Evolutionary conservation across 352 stramenopile species (phyloP).

Genomic region (Phytophthora megakarya): DNA sequence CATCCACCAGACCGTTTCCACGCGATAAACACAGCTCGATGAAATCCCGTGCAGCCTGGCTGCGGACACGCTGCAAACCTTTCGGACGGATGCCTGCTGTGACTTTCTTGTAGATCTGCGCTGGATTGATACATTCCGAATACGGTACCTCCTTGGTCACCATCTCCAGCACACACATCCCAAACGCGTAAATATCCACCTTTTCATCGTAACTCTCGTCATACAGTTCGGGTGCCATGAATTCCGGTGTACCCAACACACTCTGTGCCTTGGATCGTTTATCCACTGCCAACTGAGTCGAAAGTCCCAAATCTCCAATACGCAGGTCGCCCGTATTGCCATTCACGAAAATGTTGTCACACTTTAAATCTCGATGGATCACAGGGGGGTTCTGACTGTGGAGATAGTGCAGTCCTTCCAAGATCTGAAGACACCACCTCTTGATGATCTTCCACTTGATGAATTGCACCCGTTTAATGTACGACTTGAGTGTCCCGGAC

Average conservation of each 20-base stretch:
- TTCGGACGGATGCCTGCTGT: conserved; percentile 82
- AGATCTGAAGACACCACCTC: conserved; percentile 97
- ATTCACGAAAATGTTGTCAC: conserved; percentile 99
- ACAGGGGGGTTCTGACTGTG: conserved; percentile 90
- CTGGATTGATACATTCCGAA: conserved; percentile 93
- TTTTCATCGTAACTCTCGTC: conserved; percentile 99
- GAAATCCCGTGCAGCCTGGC: conserved; percentile 75
- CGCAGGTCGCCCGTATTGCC: conserved; percentile 96
- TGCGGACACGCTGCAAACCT: conserved; percentile 74
- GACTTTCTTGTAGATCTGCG: conserved; percentile 93
- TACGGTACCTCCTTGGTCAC: conserved; percentile 99
- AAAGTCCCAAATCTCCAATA: conserved; percentile 97
- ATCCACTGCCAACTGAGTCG: conserved; percentile 79
- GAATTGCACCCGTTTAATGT: conserved; percentile 98
- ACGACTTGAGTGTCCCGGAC: conserved; percentile 94
- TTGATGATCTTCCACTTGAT: conserved; percentile 99
- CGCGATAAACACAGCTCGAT: conserved; percentile 85
- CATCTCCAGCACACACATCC: conserved; percentile 99
- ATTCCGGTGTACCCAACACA: conserved; percentile 98
- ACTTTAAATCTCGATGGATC: conserved; percentile 95
- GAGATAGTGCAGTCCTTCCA: conserved; percentile 94
- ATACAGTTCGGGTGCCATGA: conserved; percentile 99
- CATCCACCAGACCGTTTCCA: conserved; percentile 79
- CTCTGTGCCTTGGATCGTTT: conserved; percentile 85
- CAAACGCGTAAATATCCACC: conserved; percentile 98